Percentiles rank a stretch among this genome's conserved stretches.
These are phyloP conservation scores for Talaromyces ruber DNA, from an alignment of 495 filamentous ascomycete genomes.

Conservation along the genomic window DNA sequence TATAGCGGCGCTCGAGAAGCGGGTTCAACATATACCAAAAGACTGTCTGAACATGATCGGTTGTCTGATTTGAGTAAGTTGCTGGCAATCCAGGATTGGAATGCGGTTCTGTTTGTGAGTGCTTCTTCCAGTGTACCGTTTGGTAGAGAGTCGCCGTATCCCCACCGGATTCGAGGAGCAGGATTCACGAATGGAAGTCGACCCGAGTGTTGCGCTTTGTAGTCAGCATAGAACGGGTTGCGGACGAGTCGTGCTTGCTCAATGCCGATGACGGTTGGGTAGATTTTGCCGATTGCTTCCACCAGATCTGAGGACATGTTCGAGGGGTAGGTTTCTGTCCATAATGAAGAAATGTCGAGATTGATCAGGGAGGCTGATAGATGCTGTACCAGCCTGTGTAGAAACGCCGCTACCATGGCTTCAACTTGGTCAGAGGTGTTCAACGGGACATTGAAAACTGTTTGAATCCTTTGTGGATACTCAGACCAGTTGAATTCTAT, in stretches of 20 bases:
- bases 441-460: neutral
- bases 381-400: neutral
- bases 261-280: conserved; percentile 41
- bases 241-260: conserved; percentile 41
- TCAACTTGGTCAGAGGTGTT: neutral
- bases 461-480: neutral
- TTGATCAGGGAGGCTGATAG: conserved; percentile 15
- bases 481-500: conserved; percentile 24
- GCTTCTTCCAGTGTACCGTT: conserved; percentile 23
- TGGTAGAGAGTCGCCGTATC: conserved; percentile 31
- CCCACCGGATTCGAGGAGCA: conserved; percentile 46
- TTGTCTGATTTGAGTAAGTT: conserved; percentile 31
- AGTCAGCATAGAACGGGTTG: conserved; percentile 44
- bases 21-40: conserved; percentile 25
- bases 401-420: neutral
- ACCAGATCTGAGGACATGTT: conserved; percentile 14
- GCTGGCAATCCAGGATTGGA: conserved; percentile 44
- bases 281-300: conserved; percentile 33
- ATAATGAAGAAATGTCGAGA: conserved; percentile 27
- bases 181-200: conserved; percentile 48
- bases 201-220: conserved; percentile 35
- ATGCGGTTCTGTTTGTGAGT: conserved; percentile 37
- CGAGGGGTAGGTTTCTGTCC: conserved; percentile 28
- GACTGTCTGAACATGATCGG: conserved; percentile 30
- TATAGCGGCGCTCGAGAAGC: conserved; percentile 17